Evolutionary conservation across 2,329 filamentous ascomycete genomes (phyloP), one percentile per base, ranked within the genome.

Genomic region (Penicillium sp.): DNA sequence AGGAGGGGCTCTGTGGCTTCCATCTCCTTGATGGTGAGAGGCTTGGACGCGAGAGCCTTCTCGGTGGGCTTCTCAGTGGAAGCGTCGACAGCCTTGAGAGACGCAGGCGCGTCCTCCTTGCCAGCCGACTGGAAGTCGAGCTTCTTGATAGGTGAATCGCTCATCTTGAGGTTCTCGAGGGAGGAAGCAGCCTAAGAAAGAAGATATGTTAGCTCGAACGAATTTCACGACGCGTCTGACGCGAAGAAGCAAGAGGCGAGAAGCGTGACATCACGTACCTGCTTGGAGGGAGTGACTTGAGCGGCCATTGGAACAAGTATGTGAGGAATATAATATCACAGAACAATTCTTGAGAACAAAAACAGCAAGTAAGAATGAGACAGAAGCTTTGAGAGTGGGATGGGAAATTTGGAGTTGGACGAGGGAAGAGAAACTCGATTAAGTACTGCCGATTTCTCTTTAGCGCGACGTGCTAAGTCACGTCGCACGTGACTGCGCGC

Each of bases 1-100:
- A 99, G 86, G 51, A 99, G 83, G 57, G 94, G 94, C 84, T 99
- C 94, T 57, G 92, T 84, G 57, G 84, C 83, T 78, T 96, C 91
- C 50, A 89, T 82, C 29, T 83, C 67, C 78, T 88, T 88, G 73
- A 87, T 81, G 23, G 77, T 77, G 40, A 82, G 66, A 50, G 81
- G 73, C 61, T 73, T 73, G 41, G 79, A 73, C 19, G 61, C 57
- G 65, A 79, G 41, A 41, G 70, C 61, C 68, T 81, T 65, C 77
- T 82, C 64, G 71, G 60, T 69, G 53, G 83, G 77, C 78, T 87
- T 86, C 67, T 81, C 79, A 64, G 81, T 78, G 67, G 87, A 73
- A 67, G 79, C 75, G 69, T 82, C 78, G 68, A 84, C 72, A 65
- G 80, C 73, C 62, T 81, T 74, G 40, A 76, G 66, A 58, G 82